Conservation (phyloP, 352 stramenopile species). For the Pythium sp. region DNA sequence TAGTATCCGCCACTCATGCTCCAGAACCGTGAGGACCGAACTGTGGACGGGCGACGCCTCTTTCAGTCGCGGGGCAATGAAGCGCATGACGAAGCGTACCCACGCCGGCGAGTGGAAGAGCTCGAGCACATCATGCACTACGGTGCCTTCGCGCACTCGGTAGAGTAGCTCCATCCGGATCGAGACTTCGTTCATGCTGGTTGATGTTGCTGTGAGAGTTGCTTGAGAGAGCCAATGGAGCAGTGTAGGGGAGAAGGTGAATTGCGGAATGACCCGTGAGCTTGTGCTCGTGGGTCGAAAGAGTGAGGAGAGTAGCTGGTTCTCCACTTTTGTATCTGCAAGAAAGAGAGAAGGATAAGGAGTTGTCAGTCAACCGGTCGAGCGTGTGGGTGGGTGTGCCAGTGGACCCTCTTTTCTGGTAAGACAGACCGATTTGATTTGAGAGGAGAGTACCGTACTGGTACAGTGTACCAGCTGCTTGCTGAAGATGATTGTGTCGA, state of each 20-base stretch:
- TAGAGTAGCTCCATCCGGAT: conserved; percentile 64
- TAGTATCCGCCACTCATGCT: conserved; percentile 19
- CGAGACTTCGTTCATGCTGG: conserved; percentile 39
- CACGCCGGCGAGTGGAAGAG: conserved; percentile 55
- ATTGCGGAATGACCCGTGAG: not conserved
- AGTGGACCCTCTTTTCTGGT: not conserved
- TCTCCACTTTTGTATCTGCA: too few species aligned
- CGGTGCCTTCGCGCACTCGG: conserved; percentile 37
- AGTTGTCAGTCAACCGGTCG: not conserved
- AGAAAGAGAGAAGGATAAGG: too few species aligned
- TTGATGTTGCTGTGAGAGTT: not conserved
- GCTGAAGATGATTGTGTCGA: not conserved
- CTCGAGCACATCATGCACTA: conserved; percentile 47
- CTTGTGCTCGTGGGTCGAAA: not conserved
- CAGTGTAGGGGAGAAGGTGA: not conserved
- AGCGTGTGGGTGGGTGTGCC: not conserved
- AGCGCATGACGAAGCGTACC: conserved; percentile 58
- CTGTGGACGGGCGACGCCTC: conserved; percentile 43
- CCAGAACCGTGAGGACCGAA: conserved; percentile 36
- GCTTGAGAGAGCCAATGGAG: not conserved
- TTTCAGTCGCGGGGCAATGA: conserved; percentile 64
- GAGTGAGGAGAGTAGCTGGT: not conserved
- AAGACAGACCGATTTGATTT: not conserved
- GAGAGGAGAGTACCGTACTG: not conserved
- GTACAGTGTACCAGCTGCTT: too few species aligned